A percentile compares a stretch with the other conserved stretches of the same genome.
These are phyloP conservation scores for Elymus sibiricus DNA, from an alignment of 176 grass and related monocot genomes.

Conservation along the genomic window DNA sequence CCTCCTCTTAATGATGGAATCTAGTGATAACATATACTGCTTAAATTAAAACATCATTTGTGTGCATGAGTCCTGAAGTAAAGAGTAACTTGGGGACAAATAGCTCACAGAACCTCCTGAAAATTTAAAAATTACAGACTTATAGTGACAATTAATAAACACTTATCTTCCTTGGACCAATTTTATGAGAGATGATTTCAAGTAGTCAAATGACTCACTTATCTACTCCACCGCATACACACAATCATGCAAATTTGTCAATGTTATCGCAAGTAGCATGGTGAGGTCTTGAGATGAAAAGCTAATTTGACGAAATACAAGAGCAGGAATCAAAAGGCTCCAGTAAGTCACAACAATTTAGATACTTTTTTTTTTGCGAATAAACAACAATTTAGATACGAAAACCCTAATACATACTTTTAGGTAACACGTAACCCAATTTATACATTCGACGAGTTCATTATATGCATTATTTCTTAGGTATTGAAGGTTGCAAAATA, in stretches of 20 bases:
- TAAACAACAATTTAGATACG: background rate
- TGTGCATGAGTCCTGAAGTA: background rate
- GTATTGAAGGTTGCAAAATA: background rate
- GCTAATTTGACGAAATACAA: background rate
- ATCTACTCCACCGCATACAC: background rate
- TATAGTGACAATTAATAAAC: background rate
- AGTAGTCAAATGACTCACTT: background rate
- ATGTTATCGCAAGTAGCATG: background rate
- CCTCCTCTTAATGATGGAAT: background rate
- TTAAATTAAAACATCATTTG: constrained; percentile 13
- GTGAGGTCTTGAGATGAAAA: background rate
- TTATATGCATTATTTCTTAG: background rate
- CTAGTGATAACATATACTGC: background rate
- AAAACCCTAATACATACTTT: background rate
- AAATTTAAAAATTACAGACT: background rate
- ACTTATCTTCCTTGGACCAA: background rate
- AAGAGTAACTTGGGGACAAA: constrained; percentile 6
- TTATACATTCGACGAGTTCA: background rate
- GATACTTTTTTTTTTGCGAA: too few relatives aligned
- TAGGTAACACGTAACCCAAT: background rate
- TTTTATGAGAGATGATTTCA: background rate
- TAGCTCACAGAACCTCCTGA: background rate
- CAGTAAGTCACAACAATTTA: background rate
- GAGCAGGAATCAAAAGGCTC: background rate
- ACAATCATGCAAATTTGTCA: background rate